These are phyloP conservation scores for Iberis pinnata DNA, from an alignment of 345 rosid genomes.

Conservation along the genomic window DNA sequence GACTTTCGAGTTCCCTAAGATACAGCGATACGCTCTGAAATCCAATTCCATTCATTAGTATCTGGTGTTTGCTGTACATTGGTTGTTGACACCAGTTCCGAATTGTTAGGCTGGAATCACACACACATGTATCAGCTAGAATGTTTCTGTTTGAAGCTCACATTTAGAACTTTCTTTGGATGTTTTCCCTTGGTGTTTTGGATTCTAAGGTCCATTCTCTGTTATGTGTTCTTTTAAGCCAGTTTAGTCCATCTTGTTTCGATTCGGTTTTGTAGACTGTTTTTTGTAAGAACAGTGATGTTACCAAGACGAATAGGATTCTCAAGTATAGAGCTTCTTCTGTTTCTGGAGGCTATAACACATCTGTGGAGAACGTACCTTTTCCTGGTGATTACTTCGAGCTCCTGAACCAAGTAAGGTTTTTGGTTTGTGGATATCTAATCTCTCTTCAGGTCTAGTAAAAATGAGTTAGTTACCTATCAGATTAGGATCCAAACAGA, in stretches of 20 bases:
- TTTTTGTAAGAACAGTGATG: conserved; percentile 14
- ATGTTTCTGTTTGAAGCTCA: neutral
- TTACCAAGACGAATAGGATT: conserved; percentile 14
- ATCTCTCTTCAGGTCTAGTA: neutral
- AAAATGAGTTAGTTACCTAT: neutral
- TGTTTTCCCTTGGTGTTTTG: too few species aligned
- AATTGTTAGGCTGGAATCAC: neutral
- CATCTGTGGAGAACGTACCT: conserved; percentile 44
- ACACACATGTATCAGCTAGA: neutral
- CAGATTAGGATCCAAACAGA: neutral
- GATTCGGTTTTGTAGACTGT: conserved; percentile 9
- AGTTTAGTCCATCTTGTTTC: neutral
- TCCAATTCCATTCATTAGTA: neutral
- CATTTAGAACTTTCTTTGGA: too few species aligned
- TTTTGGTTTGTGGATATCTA: neutral
- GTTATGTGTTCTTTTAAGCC: neutral
- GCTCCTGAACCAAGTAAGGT: conserved; percentile 67
- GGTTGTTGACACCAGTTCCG: neutral
- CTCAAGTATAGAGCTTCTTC: conserved; percentile 16
- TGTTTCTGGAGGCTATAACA: conserved; percentile 35
- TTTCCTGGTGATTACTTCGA: conserved; percentile 64
- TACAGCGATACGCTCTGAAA: neutral
- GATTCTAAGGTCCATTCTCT: neutral
- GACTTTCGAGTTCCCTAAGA: too few species aligned
- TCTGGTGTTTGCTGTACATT: neutral